phyloP scores from a whole-genome alignment of 768 basidiomycete genomes.

The Sporobolomyces roseus region DNA sequence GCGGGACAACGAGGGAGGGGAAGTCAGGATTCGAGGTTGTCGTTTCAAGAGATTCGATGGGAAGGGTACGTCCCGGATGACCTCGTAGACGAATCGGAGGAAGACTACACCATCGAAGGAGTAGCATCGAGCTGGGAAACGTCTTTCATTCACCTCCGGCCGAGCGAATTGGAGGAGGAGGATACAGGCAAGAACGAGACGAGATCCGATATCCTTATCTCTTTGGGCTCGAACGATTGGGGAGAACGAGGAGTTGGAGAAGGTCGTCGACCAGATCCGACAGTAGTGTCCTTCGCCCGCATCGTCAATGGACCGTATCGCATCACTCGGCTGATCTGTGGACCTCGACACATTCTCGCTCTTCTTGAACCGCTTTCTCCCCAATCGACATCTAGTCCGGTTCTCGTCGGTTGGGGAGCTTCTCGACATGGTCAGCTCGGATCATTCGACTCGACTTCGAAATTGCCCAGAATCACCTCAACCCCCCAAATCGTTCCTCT shows the following conservation, averaged over 20 bases:
- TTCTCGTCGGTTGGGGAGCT: conserved; percentile 75
- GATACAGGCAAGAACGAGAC: neutral
- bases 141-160: conserved; percentile 64
- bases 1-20: conserved; percentile 65
- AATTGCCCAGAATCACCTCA: neutral
- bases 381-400: neutral
- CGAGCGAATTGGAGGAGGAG: conserved; percentile 50
- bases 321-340: conserved; percentile 58
- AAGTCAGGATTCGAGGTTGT: conserved; percentile 1
- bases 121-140: conserved; percentile 80
- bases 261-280: neutral
- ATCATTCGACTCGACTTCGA: neutral
- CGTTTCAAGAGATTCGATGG: neutral
- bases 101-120: conserved; percentile 54
- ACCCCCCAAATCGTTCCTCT: neutral
- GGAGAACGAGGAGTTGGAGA: conserved; percentile 63
- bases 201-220: conserved; percentile 54
- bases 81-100: conserved; percentile 13
- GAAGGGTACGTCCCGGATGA: conserved; percentile 53
- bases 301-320: conserved; percentile 39
- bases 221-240: conserved; percentile 81
- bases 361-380: neutral
- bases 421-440: conserved; percentile 83
- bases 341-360: conserved; percentile 68
- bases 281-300: neutral